phyloP scores from a whole-genome alignment of 768 basidiomycete species.

The Favolaschia claudopus region DNA sequence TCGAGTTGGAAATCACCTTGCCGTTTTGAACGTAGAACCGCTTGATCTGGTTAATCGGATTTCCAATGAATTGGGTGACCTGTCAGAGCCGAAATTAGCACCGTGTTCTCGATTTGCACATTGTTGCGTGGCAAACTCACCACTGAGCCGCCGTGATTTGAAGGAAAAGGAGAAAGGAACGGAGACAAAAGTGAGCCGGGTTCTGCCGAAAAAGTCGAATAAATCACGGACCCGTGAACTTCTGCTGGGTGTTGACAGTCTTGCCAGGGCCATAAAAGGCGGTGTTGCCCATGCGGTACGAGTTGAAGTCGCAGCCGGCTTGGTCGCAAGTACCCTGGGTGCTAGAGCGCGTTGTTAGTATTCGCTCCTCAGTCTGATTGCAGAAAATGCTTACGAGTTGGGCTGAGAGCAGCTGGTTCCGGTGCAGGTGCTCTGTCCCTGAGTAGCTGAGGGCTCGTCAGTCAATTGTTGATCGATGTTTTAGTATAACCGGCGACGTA shows the following conservation, averaged over 20 bases:
- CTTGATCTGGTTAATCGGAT: slow-evolving; percentile 49
- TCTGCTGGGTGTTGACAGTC: slow-evolving; percentile 48
- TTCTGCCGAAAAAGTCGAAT: no score
- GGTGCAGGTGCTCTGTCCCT: slow-evolving; percentile 44
- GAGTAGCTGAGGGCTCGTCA: slow-evolving; percentile 27
- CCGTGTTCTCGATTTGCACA: no score
- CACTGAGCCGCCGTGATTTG: no score
- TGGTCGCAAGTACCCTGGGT: slow-evolving; percentile 49
- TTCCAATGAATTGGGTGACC: slow-evolving; percentile 42
- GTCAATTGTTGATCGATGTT: no score
- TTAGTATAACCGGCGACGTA: no score
- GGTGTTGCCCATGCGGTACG: slow-evolving; percentile 52
- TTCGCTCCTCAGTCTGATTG: neutral
- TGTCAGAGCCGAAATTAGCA: no score
- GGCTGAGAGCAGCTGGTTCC: slow-evolving; percentile 38
- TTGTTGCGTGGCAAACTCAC: no score
- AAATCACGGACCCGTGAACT: slow-evolving; percentile 54
- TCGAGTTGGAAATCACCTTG: slow-evolving; percentile 48
- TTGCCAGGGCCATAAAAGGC: slow-evolving; percentile 47
- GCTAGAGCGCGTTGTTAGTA: slow-evolving; percentile 25
- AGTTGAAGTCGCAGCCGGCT: slow-evolving; percentile 58
- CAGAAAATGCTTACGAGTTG: slow-evolving; percentile 8
- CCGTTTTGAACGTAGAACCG: slow-evolving; percentile 54
- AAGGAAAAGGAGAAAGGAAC: no score
- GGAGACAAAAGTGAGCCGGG: no score